Conservation (phyloP, 805 yeast species). For the Ogataea ganodermae region DNA sequence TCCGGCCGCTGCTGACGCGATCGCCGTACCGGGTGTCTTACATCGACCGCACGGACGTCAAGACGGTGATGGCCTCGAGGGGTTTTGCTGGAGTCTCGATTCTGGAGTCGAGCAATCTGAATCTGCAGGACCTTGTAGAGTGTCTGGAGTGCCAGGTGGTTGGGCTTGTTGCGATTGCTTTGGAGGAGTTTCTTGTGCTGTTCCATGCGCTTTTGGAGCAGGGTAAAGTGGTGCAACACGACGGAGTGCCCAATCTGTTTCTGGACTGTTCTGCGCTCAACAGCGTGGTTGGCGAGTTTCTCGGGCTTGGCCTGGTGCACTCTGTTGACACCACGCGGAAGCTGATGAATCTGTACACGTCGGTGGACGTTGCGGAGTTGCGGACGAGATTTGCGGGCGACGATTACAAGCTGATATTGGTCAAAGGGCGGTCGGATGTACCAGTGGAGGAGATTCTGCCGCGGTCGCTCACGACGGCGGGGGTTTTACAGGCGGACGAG, state of each 20-base stretch:
- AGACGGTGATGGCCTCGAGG: conserved; percentile 12
- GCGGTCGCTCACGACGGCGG: conserved; percentile 16
- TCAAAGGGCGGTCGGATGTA: conserved; percentile 65
- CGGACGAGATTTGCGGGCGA: conserved; percentile 21
- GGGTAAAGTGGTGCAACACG: background rate
- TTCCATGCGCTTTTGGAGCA: conserved; percentile 19
- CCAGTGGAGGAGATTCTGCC: conserved; percentile 50
- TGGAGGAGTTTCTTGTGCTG: conserved; percentile 23
- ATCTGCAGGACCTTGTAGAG: conserved; percentile 36
- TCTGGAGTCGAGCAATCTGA: conserved; percentile 36
- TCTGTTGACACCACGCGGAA: conserved; percentile 49
- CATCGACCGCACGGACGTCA: conserved; percentile 23
- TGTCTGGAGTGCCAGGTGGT: conserved; percentile 45
- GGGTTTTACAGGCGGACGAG: conserved; percentile 14
- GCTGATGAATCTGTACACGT: conserved; percentile 59
- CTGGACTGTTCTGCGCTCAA: conserved; percentile 17
- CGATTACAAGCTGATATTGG: conserved; percentile 41
- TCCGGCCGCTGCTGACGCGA: conserved; percentile 41
- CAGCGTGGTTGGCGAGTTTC: conserved; percentile 33
- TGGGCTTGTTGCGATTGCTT: conserved; percentile 39
- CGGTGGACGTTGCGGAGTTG: conserved; percentile 30
- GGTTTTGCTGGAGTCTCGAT: conserved; percentile 42
- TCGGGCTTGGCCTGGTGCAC: conserved; percentile 66
- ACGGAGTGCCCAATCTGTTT: conserved; percentile 31
- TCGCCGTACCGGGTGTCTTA: conserved; percentile 46